These are phyloP conservation scores for Pachyrhizus erosus DNA, from an alignment of 306 rosid genomes.

Conservation along the genomic window DNA sequence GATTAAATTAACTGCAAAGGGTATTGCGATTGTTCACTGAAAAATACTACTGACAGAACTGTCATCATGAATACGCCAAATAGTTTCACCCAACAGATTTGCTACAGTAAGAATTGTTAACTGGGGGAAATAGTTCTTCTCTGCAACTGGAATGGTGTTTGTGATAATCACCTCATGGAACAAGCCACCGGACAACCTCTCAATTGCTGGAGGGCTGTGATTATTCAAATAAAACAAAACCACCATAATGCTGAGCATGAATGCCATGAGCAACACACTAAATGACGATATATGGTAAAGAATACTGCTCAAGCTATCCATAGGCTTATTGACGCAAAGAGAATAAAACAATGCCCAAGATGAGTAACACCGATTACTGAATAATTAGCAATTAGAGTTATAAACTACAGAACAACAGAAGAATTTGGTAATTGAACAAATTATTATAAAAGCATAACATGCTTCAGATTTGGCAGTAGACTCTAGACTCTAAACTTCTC, in stretches of 20 bases:
- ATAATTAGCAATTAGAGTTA: not conserved
- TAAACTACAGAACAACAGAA: not conserved
- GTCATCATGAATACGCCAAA: conserved; percentile 95
- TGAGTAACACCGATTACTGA: not conserved
- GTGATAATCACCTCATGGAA: conserved; percentile 95
- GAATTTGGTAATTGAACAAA: not conserved
- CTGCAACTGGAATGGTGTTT: conserved; percentile 84
- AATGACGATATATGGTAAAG: not conserved
- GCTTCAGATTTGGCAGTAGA: not conserved
- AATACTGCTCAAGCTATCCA: not conserved
- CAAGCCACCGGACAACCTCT: conserved; percentile 84
- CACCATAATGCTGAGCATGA: conserved; percentile 6
- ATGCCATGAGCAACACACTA: not conserved
- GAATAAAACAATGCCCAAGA: not conserved
- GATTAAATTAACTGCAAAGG: conserved; percentile 23
- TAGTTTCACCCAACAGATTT: conserved; percentile 92
- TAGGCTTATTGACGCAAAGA: not conserved
- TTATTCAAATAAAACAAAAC: conserved; percentile 23
- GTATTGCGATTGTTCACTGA: conserved; percentile 43
- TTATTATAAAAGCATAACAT: not conserved
- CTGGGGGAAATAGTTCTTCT: conserved; percentile 86
- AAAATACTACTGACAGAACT: conserved; percentile 94
- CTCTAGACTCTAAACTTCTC: not conserved
- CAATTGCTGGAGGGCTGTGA: conserved; percentile 91
- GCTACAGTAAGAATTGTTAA: conserved; percentile 94